Evolutionary conservation across 1,139 yeast genomes (phyloP).

Genomic region (Pneumocystis canis): DNA sequence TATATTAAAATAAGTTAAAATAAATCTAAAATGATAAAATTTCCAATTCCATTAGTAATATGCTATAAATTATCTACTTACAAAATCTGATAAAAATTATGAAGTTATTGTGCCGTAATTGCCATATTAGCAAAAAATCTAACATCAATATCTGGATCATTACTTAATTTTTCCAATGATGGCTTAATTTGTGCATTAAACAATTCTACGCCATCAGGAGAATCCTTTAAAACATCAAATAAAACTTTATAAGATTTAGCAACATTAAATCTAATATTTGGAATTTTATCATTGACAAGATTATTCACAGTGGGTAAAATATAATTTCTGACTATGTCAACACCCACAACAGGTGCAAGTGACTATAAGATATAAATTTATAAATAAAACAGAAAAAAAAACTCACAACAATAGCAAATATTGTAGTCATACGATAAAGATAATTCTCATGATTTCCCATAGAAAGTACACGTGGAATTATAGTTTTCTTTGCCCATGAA

Average conservation of each 20-base stretch:
- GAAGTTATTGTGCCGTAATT: slow-evolving; percentile 17
- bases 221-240: slow-evolving; percentile 21
- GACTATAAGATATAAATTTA: slow-evolving; percentile 28
- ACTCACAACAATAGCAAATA: slow-evolving; percentile 51
- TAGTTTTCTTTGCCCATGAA: slow-evolving; percentile 79
- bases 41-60: background rate
- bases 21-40: background rate
- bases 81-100: background rate
- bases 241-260: slow-evolving; percentile 67
- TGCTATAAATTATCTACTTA: background rate
- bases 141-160: slow-evolving; percentile 79
- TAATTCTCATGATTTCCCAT: slow-evolving; percentile 46
- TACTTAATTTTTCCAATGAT: slow-evolving; percentile 45
- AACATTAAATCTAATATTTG: slow-evolving; percentile 87
- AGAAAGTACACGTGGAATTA: slow-evolving; percentile 53
- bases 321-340: slow-evolving; percentile 42
- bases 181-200: slow-evolving; percentile 37
- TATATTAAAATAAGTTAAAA: background rate
- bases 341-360: slow-evolving; percentile 43
- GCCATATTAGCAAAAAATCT: slow-evolving; percentile 63
- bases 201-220: slow-evolving; percentile 17
- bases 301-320: slow-evolving; percentile 68
- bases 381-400: background rate
- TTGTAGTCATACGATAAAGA: slow-evolving; percentile 78
- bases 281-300: slow-evolving; percentile 65